Conservation (phyloP, 2,329 filamentous ascomycete species). For the Aureobasidium pullulans region DNA sequence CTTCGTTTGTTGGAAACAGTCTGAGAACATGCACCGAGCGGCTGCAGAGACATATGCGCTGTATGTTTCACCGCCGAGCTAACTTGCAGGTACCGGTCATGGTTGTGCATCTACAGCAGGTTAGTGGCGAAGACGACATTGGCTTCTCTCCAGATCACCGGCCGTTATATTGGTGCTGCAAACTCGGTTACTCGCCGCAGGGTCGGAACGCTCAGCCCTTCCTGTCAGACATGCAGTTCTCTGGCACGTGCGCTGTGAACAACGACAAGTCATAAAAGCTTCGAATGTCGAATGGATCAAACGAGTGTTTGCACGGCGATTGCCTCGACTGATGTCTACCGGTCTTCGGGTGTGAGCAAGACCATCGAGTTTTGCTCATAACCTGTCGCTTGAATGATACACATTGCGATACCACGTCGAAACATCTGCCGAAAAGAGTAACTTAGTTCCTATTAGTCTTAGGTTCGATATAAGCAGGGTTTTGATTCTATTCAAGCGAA, state of each 20-base stretch:
- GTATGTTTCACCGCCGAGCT: neutral
- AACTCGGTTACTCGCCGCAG: slow-evolving; percentile 8
- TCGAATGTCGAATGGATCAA: neutral
- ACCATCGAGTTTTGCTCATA: too few species aligned
- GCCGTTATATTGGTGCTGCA: slow-evolving; percentile 7
- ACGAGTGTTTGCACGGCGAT: neutral
- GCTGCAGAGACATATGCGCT: neutral
- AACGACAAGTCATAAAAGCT: neutral
- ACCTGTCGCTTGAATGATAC: too few species aligned
- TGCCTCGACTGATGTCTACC: too few species aligned
- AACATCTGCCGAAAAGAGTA: too few species aligned
- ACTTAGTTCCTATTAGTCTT: too few species aligned
- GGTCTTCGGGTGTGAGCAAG: too few species aligned
- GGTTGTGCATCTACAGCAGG: neutral
- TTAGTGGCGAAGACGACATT: neutral
- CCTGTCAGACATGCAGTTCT: slow-evolving; percentile 6
- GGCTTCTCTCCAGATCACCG: slow-evolving; percentile 9
- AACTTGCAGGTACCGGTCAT: neutral
- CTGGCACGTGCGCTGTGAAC: slow-evolving; percentile 1
- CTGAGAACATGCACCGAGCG: neutral
- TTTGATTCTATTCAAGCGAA: too few species aligned
- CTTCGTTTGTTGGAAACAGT: neutral
- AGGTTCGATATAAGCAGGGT: too few species aligned
- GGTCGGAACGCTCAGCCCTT: slow-evolving; percentile 8
- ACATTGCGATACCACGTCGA: too few species aligned